Percentiles rank a stretch among this genome's conserved stretches.
These are phyloP conservation scores for Russula ochroleuca DNA, from an alignment of 768 basidiomycete species.

Conservation along the genomic window DNA sequence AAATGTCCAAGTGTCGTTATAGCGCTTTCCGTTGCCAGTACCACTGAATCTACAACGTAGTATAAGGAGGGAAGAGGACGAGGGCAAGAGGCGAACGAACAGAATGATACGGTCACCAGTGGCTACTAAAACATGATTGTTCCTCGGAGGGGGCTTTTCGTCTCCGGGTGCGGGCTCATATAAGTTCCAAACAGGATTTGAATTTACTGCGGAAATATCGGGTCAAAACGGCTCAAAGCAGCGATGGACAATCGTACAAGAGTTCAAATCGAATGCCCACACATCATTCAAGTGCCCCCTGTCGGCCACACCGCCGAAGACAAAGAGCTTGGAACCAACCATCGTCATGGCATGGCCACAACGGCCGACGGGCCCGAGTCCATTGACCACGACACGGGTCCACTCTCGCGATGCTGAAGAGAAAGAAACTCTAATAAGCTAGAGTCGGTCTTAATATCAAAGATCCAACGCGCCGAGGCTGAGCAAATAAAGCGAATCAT, in stretches of 20 bases:
- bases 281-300: slow-evolving; percentile 91
- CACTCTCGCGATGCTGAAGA: slow-evolving; percentile 95
- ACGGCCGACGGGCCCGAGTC: slow-evolving; percentile 72
- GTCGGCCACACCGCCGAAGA: slow-evolving; percentile 94
- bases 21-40: slow-evolving; percentile 96
- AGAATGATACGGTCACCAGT: slow-evolving; percentile 48
- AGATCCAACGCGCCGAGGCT: slow-evolving; percentile 69
- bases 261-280: slow-evolving; percentile 94
- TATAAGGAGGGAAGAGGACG: slow-evolving; percentile 3
- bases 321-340: slow-evolving; percentile 84
- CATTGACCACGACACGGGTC: slow-evolving; percentile 79
- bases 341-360: slow-evolving; percentile 93
- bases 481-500: slow-evolving; percentile 88
- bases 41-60: slow-evolving; percentile 74
- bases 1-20: slow-evolving; percentile 98
- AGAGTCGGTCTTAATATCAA: background rate
- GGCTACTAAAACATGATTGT: slow-evolving; percentile 86
- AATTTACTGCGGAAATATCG: slow-evolving; percentile 56
- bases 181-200: slow-evolving; percentile 76
- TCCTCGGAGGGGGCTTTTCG: slow-evolving; percentile 72
- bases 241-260: slow-evolving; percentile 47
- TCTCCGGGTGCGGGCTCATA: slow-evolving; percentile 54
- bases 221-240: slow-evolving; percentile 14
- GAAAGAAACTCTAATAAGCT: slow-evolving; percentile 34
- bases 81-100: slow-evolving; percentile 19